Evolutionary conservation across 2,329 filamentous ascomycete genomes (phyloP).

Genomic region (Tolypocladium sp.): DNA sequence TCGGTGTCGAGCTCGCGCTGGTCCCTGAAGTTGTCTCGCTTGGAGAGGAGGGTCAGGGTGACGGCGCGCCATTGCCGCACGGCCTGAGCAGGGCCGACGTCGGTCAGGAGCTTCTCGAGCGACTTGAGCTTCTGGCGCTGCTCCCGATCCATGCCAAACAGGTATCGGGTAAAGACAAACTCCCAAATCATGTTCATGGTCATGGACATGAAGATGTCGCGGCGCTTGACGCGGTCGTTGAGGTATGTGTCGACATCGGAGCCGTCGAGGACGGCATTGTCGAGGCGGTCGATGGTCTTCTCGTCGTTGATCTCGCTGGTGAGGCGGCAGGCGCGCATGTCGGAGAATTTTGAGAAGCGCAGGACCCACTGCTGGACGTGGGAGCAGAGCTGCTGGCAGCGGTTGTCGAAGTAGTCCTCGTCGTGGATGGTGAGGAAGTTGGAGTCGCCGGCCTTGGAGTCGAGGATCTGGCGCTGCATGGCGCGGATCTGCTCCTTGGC

Average conservation of each 20-base stretch:
- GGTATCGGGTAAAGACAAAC: slow-evolving; percentile 93
- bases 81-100: slow-evolving; percentile 80
- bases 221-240: slow-evolving; percentile 74
- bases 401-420: slow-evolving; percentile 90
- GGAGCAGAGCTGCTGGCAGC: slow-evolving; percentile 89
- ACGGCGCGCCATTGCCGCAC: slow-evolving; percentile 96
- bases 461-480: slow-evolving; percentile 44
- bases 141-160: slow-evolving; percentile 97
- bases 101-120: slow-evolving; percentile 81
- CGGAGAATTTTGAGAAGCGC: slow-evolving; percentile 95
- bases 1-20: slow-evolving; percentile 88
- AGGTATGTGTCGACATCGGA: slow-evolving; percentile 87
- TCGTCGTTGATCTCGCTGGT: slow-evolving; percentile 82
- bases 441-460: slow-evolving; percentile 50
- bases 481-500: slow-evolving; percentile 55
- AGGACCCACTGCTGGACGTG: slow-evolving; percentile 97
- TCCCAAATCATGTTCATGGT: slow-evolving; percentile 99
- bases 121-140: slow-evolving; percentile 96
- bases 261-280: slow-evolving; percentile 89
- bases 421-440: slow-evolving; percentile 73
- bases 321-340: slow-evolving; percentile 76
- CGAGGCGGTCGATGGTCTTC: slow-evolving; percentile 86
- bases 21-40: slow-evolving; percentile 66
- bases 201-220: slow-evolving; percentile 97
- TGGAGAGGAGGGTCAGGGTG: slow-evolving; percentile 80